A percentile compares a stretch with the other conserved stretches of the same genome.
These are phyloP conservation scores for Picea mariana DNA, from an alignment of 83 land plant genomes.

Conservation along the genomic window DNA sequence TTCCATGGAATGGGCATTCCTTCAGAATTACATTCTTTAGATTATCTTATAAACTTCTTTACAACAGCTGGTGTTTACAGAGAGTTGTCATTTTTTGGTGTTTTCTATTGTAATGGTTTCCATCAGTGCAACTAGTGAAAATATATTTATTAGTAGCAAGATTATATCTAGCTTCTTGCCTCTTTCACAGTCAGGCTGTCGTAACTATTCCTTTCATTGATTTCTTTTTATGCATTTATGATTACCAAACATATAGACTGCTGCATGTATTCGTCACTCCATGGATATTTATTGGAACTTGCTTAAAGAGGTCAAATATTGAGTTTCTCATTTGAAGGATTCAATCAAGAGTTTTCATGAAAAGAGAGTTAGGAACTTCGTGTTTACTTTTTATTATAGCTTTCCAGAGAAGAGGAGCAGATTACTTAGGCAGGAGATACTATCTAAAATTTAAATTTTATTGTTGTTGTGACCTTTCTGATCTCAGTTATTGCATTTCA, in stretches of 20 bases:
- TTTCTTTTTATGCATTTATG: background rate
- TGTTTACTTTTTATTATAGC: background rate
- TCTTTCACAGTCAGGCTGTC: background rate
- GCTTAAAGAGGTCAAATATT: background rate
- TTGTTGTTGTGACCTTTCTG: background rate
- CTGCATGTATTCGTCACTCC: background rate
- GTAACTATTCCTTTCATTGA: background rate
- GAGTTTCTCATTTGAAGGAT: background rate
- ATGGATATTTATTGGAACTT: background rate
- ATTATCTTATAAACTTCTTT: background rate
- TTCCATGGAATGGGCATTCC: background rate
- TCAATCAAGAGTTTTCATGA: background rate
- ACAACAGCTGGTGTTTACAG: background rate
- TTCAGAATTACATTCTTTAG: background rate
- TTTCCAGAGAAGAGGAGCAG: background rate
- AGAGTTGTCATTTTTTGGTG: too few species aligned
- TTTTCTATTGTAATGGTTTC: background rate
- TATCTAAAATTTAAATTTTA: background rate
- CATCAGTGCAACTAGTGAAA: background rate
- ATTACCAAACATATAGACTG: background rate
- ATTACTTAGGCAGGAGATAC: background rate
- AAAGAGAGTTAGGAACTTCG: background rate
- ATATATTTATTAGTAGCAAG: background rate
- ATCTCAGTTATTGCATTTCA: background rate
- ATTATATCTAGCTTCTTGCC: background rate